Percentiles rank a stretch among this genome's conserved stretches.
Conservation (phyloP, 805 yeast species). For the Brettanomyces bruxellensis region DNA sequence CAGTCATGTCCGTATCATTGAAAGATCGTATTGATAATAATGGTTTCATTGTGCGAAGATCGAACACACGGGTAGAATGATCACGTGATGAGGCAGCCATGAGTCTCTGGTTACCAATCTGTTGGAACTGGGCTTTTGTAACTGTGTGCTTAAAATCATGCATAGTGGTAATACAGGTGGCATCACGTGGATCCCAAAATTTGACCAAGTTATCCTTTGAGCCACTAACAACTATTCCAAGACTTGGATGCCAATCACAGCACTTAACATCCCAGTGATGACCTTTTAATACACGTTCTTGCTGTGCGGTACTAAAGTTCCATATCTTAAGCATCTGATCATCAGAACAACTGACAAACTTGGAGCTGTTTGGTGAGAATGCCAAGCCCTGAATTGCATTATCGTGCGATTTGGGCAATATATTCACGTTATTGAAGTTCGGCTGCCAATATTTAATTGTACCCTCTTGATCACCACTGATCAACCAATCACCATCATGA, state of each 20-base stretch:
- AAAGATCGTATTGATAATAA: constrained; percentile 58
- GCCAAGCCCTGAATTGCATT: constrained; percentile 82
- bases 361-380: constrained; percentile 83
- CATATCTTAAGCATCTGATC: constrained; percentile 86
- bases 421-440: constrained; percentile 91
- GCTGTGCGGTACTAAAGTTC: constrained; percentile 85
- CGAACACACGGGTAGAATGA: constrained; percentile 80
- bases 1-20: constrained; percentile 73
- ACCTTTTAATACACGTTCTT: constrained; percentile 73
- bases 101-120: constrained; percentile 55
- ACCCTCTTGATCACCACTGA: constrained; percentile 92
- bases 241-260: constrained; percentile 91
- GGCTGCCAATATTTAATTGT: constrained; percentile 95
- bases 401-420: constrained; percentile 58
- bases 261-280: constrained; percentile 99
- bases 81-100: constrained; percentile 87
- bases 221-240: constrained; percentile 84
- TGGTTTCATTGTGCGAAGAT: constrained; percentile 77
- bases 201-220: constrained; percentile 92
- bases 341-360: constrained; percentile 91
- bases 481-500: constrained; percentile 88
- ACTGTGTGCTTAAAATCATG: constrained; percentile 94
- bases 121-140: constrained; percentile 74
- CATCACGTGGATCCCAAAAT: constrained; percentile 91
- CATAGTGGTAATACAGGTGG: constrained; percentile 65